Percentiles rank a stretch among this genome's conserved stretches.
phyloP scores from a whole-genome alignment of 805 yeast genomes.

The Osmozyma mogii region DNA sequence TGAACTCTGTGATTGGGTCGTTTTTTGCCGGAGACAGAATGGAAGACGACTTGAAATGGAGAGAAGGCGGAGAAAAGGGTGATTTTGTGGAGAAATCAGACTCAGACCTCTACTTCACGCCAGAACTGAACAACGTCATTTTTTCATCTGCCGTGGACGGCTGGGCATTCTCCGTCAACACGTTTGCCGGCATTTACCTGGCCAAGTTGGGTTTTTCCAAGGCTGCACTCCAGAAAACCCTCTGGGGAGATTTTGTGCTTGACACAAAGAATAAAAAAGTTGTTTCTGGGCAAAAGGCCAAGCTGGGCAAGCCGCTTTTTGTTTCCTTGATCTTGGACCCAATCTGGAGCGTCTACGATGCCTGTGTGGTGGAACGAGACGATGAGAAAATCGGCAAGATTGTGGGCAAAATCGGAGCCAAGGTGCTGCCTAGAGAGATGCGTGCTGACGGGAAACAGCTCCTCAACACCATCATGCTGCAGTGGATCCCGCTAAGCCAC shows the following conservation, averaged over 20 bases:
- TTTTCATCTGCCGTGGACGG: slow-evolving; percentile 93
- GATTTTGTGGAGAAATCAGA: slow-evolving; percentile 72
- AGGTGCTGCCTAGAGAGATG: slow-evolving; percentile 66
- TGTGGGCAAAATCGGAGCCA: slow-evolving; percentile 58
- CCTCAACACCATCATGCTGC: slow-evolving; percentile 65
- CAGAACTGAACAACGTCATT: slow-evolving; percentile 80
- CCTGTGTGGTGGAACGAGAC: slow-evolving; percentile 56
- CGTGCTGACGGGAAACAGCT: slow-evolving; percentile 65
- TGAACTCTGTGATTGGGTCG: slow-evolving; percentile 88
- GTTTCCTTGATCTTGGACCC: slow-evolving; percentile 82
- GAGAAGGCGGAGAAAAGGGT: slow-evolving; percentile 50
- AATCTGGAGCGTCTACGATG: slow-evolving; percentile 85
- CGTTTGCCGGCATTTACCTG: slow-evolving; percentile 81
- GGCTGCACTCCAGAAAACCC: slow-evolving; percentile 67
- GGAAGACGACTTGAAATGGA: slow-evolving; percentile 75
- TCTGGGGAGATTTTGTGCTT: slow-evolving; percentile 91
- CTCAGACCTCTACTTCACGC: slow-evolving; percentile 76
- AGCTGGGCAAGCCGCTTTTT: slow-evolving; percentile 75
- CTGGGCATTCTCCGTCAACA: slow-evolving; percentile 92
- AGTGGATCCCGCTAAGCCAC: slow-evolving; percentile 91
- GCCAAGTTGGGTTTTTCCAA: slow-evolving; percentile 79
- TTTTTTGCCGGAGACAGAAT: slow-evolving; percentile 89
- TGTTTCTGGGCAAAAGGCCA: slow-evolving; percentile 54
- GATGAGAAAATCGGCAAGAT: slow-evolving; percentile 69
- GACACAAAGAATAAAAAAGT: slow-evolving; percentile 89